Percentiles rank a stretch among this genome's conserved stretches.
Conservation (phyloP, 176 grass and related monocot genomes). For the Neostapfia colusana region DNA sequence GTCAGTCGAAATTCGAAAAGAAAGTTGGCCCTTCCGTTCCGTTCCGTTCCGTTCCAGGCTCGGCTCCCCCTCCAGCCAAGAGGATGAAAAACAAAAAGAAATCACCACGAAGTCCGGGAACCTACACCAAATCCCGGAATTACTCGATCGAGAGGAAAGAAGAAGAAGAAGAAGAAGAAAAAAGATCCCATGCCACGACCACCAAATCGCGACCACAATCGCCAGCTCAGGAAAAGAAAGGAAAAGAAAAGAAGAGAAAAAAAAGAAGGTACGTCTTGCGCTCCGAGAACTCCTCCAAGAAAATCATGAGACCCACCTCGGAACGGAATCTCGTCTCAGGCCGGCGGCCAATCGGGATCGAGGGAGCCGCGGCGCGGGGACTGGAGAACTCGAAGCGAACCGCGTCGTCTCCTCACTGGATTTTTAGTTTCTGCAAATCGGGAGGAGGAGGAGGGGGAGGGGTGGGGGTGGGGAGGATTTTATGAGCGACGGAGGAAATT, state of each 20-base stretch:
- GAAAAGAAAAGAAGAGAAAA: not conserved
- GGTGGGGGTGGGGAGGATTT: not conserved
- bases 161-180: no score
- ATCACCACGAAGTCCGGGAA: not conserved
- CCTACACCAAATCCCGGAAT: not conserved
- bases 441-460: no score
- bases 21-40: not conserved
- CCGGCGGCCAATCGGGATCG: not conserved
- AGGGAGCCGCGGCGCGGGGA: not conserved
- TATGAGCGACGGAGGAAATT: not conserved
- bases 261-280: no score
- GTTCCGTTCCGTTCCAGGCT: no score
- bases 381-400: not conserved
- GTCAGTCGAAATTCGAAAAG: no score
- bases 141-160: not conserved
- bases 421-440: not conserved
- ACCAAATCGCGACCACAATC: not conserved
- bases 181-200: not conserved
- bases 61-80: constrained; percentile 7
- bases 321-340: not conserved
- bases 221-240: not conserved
- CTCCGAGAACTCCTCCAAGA: no score
- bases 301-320: constrained; percentile 28
- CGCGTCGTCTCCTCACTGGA: not conserved
- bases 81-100: not conserved